Conservation (phyloP, 768 basidiomycete species). For the Naganishia kalamii region DNA sequence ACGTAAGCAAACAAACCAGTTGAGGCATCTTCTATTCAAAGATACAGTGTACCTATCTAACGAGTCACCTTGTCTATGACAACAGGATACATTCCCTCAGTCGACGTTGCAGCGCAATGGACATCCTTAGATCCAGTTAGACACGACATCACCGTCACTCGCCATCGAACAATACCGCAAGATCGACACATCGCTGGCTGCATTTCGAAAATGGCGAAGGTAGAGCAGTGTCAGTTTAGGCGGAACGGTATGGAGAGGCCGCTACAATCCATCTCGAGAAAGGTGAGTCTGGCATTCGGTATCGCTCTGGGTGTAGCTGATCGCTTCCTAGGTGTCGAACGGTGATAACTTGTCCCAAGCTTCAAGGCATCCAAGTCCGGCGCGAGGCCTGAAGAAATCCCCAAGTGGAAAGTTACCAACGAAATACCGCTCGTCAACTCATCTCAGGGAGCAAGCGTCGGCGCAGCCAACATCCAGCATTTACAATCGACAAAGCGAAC, state of each 20-base stretch:
- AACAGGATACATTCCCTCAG: background rate
- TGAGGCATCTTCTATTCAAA: background rate
- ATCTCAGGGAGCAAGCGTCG: background rate
- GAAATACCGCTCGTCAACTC: slow-evolving; percentile 6
- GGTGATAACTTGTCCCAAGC: background rate
- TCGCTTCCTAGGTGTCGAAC: background rate
- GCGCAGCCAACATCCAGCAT: background rate
- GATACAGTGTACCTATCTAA: background rate
- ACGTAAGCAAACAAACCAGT: background rate
- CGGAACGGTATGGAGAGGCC: background rate
- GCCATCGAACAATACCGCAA: too few species aligned
- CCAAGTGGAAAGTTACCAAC: slow-evolving; percentile 8
- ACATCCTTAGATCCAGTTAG: background rate
- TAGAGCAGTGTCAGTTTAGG: background rate
- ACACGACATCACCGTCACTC: too few species aligned
- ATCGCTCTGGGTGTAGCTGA: too few species aligned
- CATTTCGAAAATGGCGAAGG: background rate
- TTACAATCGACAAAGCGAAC: background rate
- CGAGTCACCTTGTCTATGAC: background rate
- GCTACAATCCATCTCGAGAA: background rate
- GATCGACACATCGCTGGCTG: too few species aligned
- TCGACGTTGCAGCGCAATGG: background rate
- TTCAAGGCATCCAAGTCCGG: background rate
- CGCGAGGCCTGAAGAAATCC: background rate
- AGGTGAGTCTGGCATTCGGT: background rate